Evolutionary conservation across 2,329 filamentous ascomycete genomes (phyloP).

Genomic region (Seiridium cupressi): DNA sequence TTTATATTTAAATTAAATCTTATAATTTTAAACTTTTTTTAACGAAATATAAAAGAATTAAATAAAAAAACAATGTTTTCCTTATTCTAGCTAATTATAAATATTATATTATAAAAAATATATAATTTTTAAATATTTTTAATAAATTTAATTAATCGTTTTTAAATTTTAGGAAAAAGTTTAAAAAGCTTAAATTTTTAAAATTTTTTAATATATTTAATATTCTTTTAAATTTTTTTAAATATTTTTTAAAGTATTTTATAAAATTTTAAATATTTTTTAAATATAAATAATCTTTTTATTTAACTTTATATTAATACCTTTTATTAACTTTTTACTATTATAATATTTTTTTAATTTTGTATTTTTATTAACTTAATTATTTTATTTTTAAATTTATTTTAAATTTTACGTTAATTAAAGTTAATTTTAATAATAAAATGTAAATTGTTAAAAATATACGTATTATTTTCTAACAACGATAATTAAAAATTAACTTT

Average conservation of each 20-base stretch:
- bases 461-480: neutral
- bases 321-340: too few species aligned
- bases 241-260: neutral
- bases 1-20: neutral
- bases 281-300: too few species aligned
- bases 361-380: too few species aligned
- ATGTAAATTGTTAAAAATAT: too few species aligned
- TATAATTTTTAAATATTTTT: neutral
- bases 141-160: neutral
- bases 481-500: neutral
- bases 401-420: too few species aligned
- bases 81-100: neutral
- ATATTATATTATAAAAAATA: neutral
- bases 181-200: neutral
- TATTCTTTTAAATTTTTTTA: neutral
- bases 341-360: too few species aligned
- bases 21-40: neutral
- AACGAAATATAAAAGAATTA: neutral
- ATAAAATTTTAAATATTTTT: neutral
- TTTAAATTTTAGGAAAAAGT: neutral
- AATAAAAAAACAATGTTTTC: neutral
- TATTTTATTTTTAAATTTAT: too few species aligned
- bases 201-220: neutral
- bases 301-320: too few species aligned
- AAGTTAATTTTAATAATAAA: too few species aligned